Evolutionary conservation across 2,329 filamentous ascomycete genomes (phyloP).

Genomic region (Cercospora sojina): DNA sequence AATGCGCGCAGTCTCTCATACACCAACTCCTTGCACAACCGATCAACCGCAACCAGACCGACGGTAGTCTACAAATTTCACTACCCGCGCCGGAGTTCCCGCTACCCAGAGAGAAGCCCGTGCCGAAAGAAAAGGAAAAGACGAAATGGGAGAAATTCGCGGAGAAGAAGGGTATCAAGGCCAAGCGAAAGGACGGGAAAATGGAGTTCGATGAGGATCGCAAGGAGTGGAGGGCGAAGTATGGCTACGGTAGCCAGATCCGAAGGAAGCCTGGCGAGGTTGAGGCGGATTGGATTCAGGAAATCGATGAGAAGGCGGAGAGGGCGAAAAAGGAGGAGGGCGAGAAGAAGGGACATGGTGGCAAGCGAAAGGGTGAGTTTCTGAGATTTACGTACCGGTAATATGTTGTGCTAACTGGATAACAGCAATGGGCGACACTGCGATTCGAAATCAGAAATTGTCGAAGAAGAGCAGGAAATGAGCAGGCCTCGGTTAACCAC

Average conservation of each 20-base stretch:
- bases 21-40: slow-evolving; percentile 90
- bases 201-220: slow-evolving; percentile 79
- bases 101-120: slow-evolving; percentile 86
- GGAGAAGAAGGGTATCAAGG: slow-evolving; percentile 92
- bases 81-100: slow-evolving; percentile 69
- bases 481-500: not conserved
- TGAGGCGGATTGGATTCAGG: slow-evolving; percentile 81
- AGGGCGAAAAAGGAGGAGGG: slow-evolving; percentile 61
- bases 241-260: slow-evolving; percentile 82
- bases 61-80: slow-evolving; percentile 67
- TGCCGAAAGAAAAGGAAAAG: slow-evolving; percentile 75
- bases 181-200: slow-evolving; percentile 79
- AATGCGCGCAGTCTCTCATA: slow-evolving; percentile 86
- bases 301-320: slow-evolving; percentile 70
- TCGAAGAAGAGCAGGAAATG: slow-evolving; percentile 27
- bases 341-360: slow-evolving; percentile 25
- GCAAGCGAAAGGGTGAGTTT: slow-evolving; percentile 23
- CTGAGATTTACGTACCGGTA: no score
- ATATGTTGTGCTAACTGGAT: not conserved
- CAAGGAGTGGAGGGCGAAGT: slow-evolving; percentile 88
- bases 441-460: slow-evolving; percentile 24
- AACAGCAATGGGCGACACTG: slow-evolving; percentile 21
- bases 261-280: slow-evolving; percentile 69
- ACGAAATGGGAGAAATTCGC: slow-evolving; percentile 98
- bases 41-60: slow-evolving; percentile 64